These are phyloP conservation scores for Taxawa tesnikishii DNA, from an alignment of 2,329 filamentous ascomycete species.

Conservation along the genomic window DNA sequence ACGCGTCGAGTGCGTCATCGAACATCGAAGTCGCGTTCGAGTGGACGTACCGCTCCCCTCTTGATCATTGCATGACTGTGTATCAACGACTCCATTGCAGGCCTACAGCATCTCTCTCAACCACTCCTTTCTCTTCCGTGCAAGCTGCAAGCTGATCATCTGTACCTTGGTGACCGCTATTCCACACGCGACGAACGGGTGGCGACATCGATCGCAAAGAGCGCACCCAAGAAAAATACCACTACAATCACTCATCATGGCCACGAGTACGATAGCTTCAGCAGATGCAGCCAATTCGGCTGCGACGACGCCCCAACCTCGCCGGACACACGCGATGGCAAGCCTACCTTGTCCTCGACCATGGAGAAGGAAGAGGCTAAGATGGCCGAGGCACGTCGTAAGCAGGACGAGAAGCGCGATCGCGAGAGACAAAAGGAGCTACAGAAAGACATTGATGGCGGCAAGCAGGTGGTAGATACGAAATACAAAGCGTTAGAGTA, in stretches of 20 bases:
- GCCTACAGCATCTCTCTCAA: no score
- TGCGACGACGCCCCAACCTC: constrained; percentile 21
- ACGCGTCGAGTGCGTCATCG: no score
- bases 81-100: no score
- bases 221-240: no score
- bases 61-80: no score
- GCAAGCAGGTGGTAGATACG: constrained; percentile 31
- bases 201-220: no score
- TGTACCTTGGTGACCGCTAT: no score
- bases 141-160: no score
- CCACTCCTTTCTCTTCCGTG: no score
- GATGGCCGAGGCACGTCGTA: constrained; percentile 29
- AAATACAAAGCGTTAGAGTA: constrained; percentile 42
- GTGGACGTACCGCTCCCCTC: no score
- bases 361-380: constrained; percentile 34
- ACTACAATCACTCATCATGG: not conserved
- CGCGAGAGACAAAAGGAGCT: constrained; percentile 30
- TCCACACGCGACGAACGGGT: no score
- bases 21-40: no score
- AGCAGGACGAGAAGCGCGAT: constrained; percentile 32
- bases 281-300: constrained; percentile 5
- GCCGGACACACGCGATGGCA: constrained; percentile 13
- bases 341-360: constrained; percentile 21
- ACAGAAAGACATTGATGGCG: constrained; percentile 33
- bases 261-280: not conserved